Evolutionary conservation across 306 rosid species (phyloP), one percentile per base, ranked within the genome.

Genomic region (Begonia fuchsioides): DNA sequence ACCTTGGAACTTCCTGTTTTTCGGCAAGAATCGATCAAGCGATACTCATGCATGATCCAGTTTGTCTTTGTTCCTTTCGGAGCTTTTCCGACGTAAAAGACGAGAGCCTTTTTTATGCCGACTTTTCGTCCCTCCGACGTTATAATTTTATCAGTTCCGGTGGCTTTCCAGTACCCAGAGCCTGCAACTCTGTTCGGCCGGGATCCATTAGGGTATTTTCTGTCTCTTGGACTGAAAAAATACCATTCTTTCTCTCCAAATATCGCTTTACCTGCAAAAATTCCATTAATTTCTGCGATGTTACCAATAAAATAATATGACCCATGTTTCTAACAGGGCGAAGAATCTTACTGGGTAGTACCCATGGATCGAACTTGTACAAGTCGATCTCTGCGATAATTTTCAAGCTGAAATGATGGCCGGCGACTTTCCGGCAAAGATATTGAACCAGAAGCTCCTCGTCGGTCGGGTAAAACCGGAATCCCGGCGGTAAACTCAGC

Each of bases 11-110:
- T 77, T 13, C 93, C 86, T 54, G 53, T 66, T 54, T 72, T 80
- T 3, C 93, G 38, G 0, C 88, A 47, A 18, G 72, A 53, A 2
- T 81, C 85, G 3, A 81, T 26, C 12, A 86, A 81, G 55, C 95
- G 95, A 64, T 86, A 86, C 60, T 86, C 95, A 41, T 86, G 95
- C 95, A 86, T 86, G 41, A 86, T 86, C 95, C 95, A 86, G 47
- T 81, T 86, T 8, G 95, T 86, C 61, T 86, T 86, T 45, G 76
- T 76, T 5, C 95, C 95, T 32, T 86, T 86, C 2, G 95, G 95
- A 14, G 95, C 95, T 74, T 86, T 86, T 0, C 95, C 95, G 19
- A 86, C 20, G 43, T 86, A 86, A 65, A 86, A 86, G 49, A 86
- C 95, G 2, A 86, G 87, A 8, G 95, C 83, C 10, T 86, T 86